These are phyloP conservation scores for Capsicum rhomboideum DNA, from an alignment of 257 asterid genomes.

Conservation along the genomic window DNA sequence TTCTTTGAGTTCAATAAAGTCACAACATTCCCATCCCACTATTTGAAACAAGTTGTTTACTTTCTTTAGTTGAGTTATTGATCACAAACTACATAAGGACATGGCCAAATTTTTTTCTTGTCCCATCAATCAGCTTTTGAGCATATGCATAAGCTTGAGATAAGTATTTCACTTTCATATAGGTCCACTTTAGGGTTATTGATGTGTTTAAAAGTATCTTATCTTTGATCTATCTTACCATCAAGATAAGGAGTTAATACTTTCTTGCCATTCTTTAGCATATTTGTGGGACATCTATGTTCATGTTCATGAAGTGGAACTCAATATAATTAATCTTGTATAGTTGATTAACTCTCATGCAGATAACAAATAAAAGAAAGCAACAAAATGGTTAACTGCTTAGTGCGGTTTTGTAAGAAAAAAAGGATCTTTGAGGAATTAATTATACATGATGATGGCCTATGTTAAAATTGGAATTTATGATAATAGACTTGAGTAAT, in stretches of 20 bases:
- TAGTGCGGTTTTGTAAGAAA: too few relatives aligned
- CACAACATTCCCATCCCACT: background rate
- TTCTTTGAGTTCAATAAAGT: background rate
- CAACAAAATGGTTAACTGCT: too few relatives aligned
- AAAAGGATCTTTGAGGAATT: too few relatives aligned
- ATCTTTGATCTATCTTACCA: background rate
- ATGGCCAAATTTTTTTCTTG: background rate
- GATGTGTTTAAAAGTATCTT: background rate
- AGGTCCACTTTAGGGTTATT: background rate
- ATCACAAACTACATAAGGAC: background rate
- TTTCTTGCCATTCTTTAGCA: too few relatives aligned
- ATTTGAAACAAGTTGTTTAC: background rate
- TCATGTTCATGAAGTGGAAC: too few relatives aligned
- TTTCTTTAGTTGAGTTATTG: background rate
- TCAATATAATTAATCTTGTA: too few relatives aligned
- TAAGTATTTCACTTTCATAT: background rate
- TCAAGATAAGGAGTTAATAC: background rate
- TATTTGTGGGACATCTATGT: too few relatives aligned
- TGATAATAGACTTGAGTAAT: too few relatives aligned
- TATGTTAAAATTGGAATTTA: too few relatives aligned
- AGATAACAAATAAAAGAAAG: too few relatives aligned
- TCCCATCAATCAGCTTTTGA: background rate
- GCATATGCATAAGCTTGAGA: background rate
- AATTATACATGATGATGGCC: too few relatives aligned
- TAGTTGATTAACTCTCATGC: too few relatives aligned